Conservation (phyloP, 2,329 filamentous ascomycete species). For the Neopestalotiopsis sp. region DNA sequence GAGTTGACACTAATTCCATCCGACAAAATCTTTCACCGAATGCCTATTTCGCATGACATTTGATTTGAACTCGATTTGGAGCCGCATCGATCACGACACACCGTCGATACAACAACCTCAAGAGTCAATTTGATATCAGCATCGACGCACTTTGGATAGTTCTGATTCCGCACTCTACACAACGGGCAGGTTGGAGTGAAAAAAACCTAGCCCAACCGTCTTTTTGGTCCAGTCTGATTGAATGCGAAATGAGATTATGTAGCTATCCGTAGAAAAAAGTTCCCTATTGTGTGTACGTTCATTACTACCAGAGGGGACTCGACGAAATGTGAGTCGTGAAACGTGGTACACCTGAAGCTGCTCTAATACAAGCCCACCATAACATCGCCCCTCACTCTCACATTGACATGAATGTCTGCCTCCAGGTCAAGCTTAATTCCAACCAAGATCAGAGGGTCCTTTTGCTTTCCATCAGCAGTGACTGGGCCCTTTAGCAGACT, state of each 20-base stretch:
- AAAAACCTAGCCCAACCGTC: background rate
- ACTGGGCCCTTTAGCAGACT: constrained; percentile 63
- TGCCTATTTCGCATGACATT: background rate
- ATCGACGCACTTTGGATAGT: no score
- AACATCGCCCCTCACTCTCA: constrained; percentile 65
- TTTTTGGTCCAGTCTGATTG: background rate
- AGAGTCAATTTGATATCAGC: no score
- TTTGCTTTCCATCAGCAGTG: constrained; percentile 62
- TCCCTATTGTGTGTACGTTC: no score
- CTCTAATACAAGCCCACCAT: constrained; percentile 61
- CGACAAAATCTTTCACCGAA: background rate
- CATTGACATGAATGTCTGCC: constrained; percentile 66
- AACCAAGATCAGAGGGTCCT: constrained; percentile 62
- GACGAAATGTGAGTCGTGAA: background rate
- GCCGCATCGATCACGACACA: no score
- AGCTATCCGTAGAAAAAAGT: background rate
- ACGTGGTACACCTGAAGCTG: background rate
- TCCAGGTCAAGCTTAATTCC: constrained; percentile 69
- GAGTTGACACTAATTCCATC: background rate
- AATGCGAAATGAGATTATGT: background rate
- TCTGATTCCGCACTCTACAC: background rate
- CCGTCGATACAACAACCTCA: no score
- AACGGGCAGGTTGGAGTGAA: background rate
- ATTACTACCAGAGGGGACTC: background rate
- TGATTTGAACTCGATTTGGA: background rate